Conservation (phyloP, 2,329 filamentous ascomycete species). For the Xylaria sp. region DNA sequence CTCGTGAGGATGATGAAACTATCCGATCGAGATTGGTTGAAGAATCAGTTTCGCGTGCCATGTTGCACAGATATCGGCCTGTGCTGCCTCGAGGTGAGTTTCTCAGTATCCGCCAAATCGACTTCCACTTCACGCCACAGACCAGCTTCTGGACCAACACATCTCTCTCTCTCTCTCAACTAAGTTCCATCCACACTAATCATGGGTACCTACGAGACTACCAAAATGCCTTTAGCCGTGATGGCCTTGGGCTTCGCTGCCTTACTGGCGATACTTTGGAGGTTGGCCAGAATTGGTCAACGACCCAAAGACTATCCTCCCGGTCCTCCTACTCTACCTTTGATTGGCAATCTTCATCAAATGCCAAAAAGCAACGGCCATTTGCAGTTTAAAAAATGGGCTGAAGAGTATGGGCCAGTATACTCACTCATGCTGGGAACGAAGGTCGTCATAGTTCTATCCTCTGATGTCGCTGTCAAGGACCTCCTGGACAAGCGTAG, state of each 20-base stretch:
- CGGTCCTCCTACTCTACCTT: constrained; percentile 62
- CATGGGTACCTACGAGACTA: neutral
- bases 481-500: constrained; percentile 63
- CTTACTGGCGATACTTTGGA: constrained; percentile 1
- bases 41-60: neutral
- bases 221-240: neutral
- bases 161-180: neutral
- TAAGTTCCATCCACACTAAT: neutral
- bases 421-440: constrained; percentile 63
- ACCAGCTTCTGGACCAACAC: neutral
- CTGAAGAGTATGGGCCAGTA: constrained; percentile 59
- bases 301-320: constrained; percentile 56
- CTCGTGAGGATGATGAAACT: neutral
- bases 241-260: neutral
- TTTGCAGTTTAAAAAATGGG: constrained; percentile 62
- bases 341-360: constrained; percentile 63
- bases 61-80: neutral
- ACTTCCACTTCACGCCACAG: neutral
- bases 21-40: neutral
- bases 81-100: neutral
- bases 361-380: constrained; percentile 56
- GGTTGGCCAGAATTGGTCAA: constrained; percentile 32
- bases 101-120: neutral
- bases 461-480: constrained; percentile 57
- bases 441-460: constrained; percentile 59